phyloP scores from a whole-genome alignment of 352 stramenopile genomes.

The Phytophthora palmivora region DNA sequence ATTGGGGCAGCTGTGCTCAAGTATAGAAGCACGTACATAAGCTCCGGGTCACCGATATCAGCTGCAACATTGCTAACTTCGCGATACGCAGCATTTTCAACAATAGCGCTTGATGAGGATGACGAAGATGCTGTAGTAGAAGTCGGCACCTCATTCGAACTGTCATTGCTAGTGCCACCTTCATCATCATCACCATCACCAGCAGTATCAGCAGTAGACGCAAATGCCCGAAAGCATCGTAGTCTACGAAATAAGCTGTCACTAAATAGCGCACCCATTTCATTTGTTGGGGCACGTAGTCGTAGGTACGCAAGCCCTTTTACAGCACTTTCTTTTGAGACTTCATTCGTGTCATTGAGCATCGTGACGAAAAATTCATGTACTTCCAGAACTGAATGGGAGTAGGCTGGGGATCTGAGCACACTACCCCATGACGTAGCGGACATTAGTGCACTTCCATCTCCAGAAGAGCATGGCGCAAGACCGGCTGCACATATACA shows the following conservation, averaged over 20 bases:
- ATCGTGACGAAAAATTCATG: conserved; percentile 87
- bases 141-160: neutral
- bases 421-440: conserved; percentile 46
- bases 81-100: conserved; percentile 84
- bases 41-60: conserved; percentile 76
- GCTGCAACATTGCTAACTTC: conserved; percentile 87
- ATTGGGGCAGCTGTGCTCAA: conserved; percentile 80
- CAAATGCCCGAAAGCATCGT: conserved; percentile 81
- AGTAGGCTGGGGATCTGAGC: conserved; percentile 35
- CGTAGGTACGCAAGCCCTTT: conserved; percentile 82
- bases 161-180: conserved; percentile 18
- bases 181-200: conserved; percentile 45
- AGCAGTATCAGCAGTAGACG: conserved; percentile 29
- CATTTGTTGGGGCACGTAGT: conserved; percentile 55
- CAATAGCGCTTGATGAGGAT: conserved; percentile 25
- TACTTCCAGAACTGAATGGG: conserved; percentile 42
- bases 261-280: conserved; percentile 70
- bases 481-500: conserved; percentile 70
- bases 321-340: conserved; percentile 78
- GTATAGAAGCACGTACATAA: conserved; percentile 87
- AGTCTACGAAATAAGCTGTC: conserved; percentile 81
- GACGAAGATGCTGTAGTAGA: conserved; percentile 19
- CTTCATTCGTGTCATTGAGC: conserved; percentile 73
- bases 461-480: conserved; percentile 1
- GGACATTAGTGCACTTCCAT: neutral